Conservation (phyloP, 2,329 filamentous ascomycete genomes). For the Claviceps fusiformis region DNA sequence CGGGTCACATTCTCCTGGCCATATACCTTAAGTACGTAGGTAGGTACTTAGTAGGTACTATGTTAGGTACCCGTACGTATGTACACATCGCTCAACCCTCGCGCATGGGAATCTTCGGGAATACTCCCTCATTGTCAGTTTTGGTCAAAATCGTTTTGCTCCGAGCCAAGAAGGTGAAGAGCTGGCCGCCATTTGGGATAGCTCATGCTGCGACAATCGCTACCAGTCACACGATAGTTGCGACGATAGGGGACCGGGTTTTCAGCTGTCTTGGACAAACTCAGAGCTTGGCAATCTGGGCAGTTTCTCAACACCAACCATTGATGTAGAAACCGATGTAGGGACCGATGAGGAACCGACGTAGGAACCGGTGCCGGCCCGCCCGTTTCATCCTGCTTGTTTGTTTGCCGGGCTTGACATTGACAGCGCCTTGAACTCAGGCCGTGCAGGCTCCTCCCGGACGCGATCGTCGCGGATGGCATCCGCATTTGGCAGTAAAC, state of each 20-base stretch:
- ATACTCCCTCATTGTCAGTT: too few species aligned
- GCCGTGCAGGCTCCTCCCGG: neutral
- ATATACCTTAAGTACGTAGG: neutral
- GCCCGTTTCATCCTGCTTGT: too few species aligned
- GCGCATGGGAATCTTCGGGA: too few species aligned
- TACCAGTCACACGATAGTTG: neutral
- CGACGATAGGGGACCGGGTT: neutral
- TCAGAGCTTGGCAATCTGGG: neutral
- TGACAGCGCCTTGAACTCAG: neutral
- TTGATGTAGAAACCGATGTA: neutral
- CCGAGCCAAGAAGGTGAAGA: neutral
- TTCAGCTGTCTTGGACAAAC: neutral
- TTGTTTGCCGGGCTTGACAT: neutral
- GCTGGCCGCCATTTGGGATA: neutral
- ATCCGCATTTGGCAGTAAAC: conserved; percentile 18
- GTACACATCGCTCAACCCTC: too few species aligned
- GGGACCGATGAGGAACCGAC: too few species aligned
- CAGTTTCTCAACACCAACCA: neutral
- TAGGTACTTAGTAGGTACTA: too few species aligned
- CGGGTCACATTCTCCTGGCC: neutral
- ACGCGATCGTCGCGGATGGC: neutral
- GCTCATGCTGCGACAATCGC: neutral
- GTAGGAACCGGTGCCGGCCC: too few species aligned
- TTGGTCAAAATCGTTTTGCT: too few species aligned
- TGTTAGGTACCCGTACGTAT: too few species aligned